phyloP scores from a whole-genome alignment of 305 asterid species.

The Fraxinus sp. region DNA sequence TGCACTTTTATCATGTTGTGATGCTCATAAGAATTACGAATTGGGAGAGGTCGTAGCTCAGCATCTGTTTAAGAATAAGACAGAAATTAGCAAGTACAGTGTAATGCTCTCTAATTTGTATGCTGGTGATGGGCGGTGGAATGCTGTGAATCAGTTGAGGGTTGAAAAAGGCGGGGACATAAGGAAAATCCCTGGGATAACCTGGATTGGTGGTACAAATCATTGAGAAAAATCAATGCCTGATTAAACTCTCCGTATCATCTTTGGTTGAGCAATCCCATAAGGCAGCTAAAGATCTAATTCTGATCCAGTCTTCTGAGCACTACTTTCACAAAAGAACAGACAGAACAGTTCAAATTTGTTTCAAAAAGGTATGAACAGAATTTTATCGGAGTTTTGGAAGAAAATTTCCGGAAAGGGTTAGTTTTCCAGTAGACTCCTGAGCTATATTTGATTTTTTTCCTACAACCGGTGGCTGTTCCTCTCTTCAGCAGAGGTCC shows the following conservation, averaged over 20 bases:
- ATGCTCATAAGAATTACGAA: conserved; percentile 43
- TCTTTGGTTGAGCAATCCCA: neutral
- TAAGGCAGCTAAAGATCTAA: neutral
- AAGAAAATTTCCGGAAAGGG: conserved; percentile 1
- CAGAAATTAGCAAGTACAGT: conserved; percentile 36
- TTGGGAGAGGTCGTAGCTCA: conserved; percentile 44
- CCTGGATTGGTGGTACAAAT: conserved; percentile 42
- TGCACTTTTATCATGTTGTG: conserved; percentile 72
- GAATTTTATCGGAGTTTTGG: neutral
- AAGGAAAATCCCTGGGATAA: conserved; percentile 57
- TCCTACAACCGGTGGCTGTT: no score
- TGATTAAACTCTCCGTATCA: neutral
- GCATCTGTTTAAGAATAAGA: conserved; percentile 36
- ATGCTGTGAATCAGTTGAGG: conserved; percentile 58
- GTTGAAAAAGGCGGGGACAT: conserved; percentile 28
- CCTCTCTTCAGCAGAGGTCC: no score
- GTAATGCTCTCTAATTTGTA: conserved; percentile 52
- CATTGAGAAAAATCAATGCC: neutral
- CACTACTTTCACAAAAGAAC: no score
- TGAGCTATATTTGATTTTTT: no score
- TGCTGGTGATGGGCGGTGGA: conserved; percentile 76
- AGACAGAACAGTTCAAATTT: no score
- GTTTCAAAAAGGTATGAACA: no score
- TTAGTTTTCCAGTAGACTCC: no score
- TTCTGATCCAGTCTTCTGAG: no score